Conservation (phyloP, 768 basidiomycete genomes). For the Amanita pseudoporphyria region DNA sequence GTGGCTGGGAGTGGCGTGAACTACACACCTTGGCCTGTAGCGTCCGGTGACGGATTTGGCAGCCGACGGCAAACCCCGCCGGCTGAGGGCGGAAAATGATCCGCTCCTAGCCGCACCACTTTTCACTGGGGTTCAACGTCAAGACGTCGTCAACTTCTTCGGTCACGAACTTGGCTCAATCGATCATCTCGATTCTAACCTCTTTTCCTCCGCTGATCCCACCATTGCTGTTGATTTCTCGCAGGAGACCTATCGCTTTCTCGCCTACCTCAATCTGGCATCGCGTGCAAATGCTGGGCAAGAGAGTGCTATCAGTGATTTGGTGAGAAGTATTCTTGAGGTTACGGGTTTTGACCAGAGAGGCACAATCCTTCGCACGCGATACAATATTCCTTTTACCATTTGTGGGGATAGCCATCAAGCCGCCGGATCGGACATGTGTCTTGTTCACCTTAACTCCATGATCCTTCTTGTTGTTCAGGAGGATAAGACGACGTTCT, state of each 20-base stretch:
- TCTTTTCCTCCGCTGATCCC: not conserved
- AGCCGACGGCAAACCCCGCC: too few relatives aligned
- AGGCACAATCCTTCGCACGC: slow-evolving; percentile 6
- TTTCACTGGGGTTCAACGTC: too few relatives aligned
- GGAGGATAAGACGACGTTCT: not conserved
- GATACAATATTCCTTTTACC: not conserved
- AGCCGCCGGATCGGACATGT: not conserved
- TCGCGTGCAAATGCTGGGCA: not conserved
- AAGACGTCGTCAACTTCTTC: slow-evolving; percentile 7
- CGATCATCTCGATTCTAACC: slow-evolving; percentile 7
- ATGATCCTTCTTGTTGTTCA: not conserved
- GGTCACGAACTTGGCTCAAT: slow-evolving; percentile 1
- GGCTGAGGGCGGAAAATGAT: too few relatives aligned
- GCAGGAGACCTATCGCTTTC: not conserved
- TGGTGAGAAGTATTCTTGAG: slow-evolving; percentile 2
- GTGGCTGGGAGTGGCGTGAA: too few relatives aligned
- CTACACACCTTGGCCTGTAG: too few relatives aligned
- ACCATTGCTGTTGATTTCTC: not conserved
- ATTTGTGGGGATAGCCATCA: not conserved
- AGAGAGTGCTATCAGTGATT: slow-evolving; percentile 7
- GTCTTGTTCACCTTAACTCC: not conserved
- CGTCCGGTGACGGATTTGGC: too few relatives aligned
- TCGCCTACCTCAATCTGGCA: slow-evolving; percentile 7
- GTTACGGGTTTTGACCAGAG: slow-evolving; percentile 8
- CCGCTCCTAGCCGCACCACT: too few relatives aligned